A percentile compares a stretch with the other conserved stretches of the same genome.
Conservation (phyloP, 2,329 filamentous ascomycete species). For the Cladosporium phlei region DNA sequence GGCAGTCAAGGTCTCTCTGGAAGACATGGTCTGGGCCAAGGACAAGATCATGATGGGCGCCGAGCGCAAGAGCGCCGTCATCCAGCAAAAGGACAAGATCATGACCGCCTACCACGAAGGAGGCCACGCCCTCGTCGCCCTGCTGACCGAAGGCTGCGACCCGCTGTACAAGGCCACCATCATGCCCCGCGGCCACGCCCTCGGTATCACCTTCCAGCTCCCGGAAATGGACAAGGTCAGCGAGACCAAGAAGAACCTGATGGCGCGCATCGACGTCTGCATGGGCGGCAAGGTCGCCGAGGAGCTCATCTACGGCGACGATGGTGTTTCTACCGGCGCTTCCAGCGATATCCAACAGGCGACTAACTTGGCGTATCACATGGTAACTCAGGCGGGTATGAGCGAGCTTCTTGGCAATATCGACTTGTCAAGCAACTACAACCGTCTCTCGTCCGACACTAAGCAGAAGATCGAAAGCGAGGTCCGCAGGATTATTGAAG, state of each 20-base stretch:
- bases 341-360: conserved; percentile 76
- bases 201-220: conserved; percentile 83
- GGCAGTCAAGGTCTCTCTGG: conserved; percentile 65
- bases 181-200: conserved; percentile 77
- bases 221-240: conserved; percentile 92
- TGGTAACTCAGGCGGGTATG: conserved; percentile 89
- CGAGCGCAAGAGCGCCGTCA: conserved; percentile 82
- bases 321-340: conserved; percentile 86
- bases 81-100: conserved; percentile 88
- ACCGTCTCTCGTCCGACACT: conserved; percentile 76
- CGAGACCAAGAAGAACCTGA: conserved; percentile 75
- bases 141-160: conserved; percentile 70
- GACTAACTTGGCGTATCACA: conserved; percentile 75
- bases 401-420: conserved; percentile 83
- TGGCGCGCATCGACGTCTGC: conserved; percentile 71
- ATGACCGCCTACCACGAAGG: conserved; percentile 97
- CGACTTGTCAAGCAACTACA: conserved; percentile 76
- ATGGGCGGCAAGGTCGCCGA: conserved; percentile 87
- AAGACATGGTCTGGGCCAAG: conserved; percentile 94
- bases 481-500: conserved; percentile 78
- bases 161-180: conserved; percentile 97
- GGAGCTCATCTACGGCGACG: conserved; percentile 85
- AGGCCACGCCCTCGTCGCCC: conserved; percentile 84
- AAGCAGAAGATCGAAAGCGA: conserved; percentile 82
- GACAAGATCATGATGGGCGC: conserved; percentile 98